These are phyloP conservation scores for Rhodosporidiobolus odoratus DNA, from an alignment of 768 basidiomycete genomes.

Conservation along the genomic window DNA sequence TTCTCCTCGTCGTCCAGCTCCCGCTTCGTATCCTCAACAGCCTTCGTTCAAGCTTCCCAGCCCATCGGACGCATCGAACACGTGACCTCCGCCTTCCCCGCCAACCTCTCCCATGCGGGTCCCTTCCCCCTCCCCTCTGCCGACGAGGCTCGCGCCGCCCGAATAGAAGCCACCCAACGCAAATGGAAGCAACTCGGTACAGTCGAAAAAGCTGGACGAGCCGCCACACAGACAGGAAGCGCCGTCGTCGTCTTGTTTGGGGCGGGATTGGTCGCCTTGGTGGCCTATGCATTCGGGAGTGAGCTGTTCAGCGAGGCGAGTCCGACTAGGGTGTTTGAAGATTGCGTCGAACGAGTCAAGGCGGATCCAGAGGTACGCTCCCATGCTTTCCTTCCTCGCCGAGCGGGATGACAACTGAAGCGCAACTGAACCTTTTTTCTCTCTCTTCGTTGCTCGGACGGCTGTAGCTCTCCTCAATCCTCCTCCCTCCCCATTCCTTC, in stretches of 20 bases:
- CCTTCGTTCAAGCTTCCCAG: too few relatives aligned
- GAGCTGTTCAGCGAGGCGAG: constrained; percentile 28
- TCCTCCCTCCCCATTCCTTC: constrained; percentile 26
- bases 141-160: neutral
- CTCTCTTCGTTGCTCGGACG: too few relatives aligned
- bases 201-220: neutral
- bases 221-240: constrained; percentile 13
- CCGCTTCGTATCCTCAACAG: too few relatives aligned
- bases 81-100: neutral
- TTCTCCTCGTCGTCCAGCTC: too few relatives aligned
- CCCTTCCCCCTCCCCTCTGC: constrained; percentile 32
- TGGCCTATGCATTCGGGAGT: constrained; percentile 24
- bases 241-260: constrained; percentile 30
- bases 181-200: constrained; percentile 19
- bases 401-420: neutral
- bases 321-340: constrained; percentile 37
- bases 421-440: neutral
- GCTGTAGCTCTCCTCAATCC: constrained; percentile 18
- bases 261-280: constrained; percentile 13
- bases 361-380: constrained; percentile 9
- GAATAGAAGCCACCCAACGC: neutral
- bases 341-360: constrained; percentile 27
- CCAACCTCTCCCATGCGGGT: constrained; percentile 4
- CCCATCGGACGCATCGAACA: neutral
- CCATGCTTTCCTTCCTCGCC: neutral